Evolutionary conservation across 495 filamentous ascomycete genomes (phyloP), one percentile per base, ranked within the genome.

Genomic region (Aspergillus leporis): DNA sequence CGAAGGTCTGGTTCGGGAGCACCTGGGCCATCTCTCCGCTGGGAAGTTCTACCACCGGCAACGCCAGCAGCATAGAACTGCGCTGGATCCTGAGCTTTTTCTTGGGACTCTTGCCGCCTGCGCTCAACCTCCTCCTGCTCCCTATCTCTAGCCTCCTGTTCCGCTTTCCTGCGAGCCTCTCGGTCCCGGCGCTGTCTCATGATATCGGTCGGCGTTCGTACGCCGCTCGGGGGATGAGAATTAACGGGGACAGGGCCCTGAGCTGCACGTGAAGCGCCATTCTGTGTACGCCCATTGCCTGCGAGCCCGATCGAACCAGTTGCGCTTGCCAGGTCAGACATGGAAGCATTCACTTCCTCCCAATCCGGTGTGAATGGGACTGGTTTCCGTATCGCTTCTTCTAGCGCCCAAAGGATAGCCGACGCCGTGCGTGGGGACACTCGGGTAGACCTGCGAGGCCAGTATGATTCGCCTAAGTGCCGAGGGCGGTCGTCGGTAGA

Each of bases 301-400:
- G 64, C 69, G 53, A 72, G 61, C 36, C 70, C 74, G 51, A 70
- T 54, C 51, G 70, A 63, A 65, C 72, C 72, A 69, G 76, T 73
- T 59, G 83, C 83, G 66, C 81, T 81, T 69, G 83, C 78, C 66
- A 96, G 78, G 74, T 96, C 90, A 64, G 94, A 87, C 94, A 98
- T 98, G 62, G 87, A 84, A 66, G 93, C 92, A 87, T 92, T 91
- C 81, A 93, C 87, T 80, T 98, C 94, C 54, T 87, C 83, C 45
- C 84, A 80, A 70, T 96, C 92, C 16, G 90, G 82, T 4, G 92
- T 92, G 74, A 98, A 94, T 12, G 85, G 81, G 57, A 92, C 82
- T 1, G 94, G 93, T 40, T 85, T 84, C 51, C 93, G 88, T 51
- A 97, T 81, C 47, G 90, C 94, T 75, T 93, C 91, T 78, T 98